Conservation (phyloP, 495 filamentous ascomycete genomes). For the Xylaria palmicola region DNA sequence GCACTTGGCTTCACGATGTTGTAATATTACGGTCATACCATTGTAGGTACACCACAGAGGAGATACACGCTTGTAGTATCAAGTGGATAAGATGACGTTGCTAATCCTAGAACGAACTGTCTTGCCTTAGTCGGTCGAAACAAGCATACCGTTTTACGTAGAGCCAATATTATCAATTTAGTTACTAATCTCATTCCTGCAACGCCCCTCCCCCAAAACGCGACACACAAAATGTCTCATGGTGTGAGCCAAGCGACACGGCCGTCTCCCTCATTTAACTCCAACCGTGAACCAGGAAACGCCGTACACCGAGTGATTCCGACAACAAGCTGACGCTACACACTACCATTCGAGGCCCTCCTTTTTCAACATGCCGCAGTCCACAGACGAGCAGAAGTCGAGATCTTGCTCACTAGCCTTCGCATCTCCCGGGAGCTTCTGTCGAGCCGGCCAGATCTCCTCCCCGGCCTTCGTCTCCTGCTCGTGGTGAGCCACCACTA, state of each 20-base stretch:
- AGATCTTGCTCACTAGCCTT: conserved; percentile 6
- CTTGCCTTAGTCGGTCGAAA: neutral
- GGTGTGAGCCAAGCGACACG: too few species aligned
- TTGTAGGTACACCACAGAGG: too few species aligned
- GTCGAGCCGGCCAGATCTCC: conserved; percentile 53
- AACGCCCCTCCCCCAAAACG: too few species aligned
- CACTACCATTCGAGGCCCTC: conserved; percentile 15
- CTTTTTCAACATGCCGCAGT: conserved; percentile 6
- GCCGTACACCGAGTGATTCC: neutral
- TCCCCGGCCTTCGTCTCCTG: conserved; percentile 38
- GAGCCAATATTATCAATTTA: too few species aligned
- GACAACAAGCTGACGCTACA: neutral
- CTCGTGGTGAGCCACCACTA: conserved; percentile 39
- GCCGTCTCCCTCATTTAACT: too few species aligned
- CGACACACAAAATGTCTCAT: too few species aligned
- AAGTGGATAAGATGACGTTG: conserved; percentile 6
- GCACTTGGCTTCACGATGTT: conserved; percentile 1
- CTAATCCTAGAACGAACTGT: neutral
- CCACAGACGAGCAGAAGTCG: conserved; percentile 9
- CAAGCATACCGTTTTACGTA: too few species aligned
- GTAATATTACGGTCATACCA: neutral
- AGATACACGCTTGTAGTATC: neutral
- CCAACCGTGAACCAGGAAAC: neutral
- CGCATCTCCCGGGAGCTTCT: conserved; percentile 1
- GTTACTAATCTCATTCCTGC: too few species aligned